Evolutionary conservation across 225 moss, liverwort and hornwort genomes (phyloP).

Genomic region (Asterella californica): DNA sequence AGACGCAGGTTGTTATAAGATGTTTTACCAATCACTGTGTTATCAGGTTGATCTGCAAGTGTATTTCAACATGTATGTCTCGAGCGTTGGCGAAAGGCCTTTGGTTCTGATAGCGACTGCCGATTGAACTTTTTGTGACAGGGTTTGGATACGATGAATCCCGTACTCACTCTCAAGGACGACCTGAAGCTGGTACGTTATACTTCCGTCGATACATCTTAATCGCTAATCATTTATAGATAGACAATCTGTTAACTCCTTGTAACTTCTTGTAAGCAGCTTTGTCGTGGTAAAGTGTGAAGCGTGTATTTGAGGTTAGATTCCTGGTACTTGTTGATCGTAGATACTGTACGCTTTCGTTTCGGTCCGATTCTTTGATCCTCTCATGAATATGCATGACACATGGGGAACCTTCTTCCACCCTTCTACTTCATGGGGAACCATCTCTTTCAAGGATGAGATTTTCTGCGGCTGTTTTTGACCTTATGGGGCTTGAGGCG

Average conservation of each 20-base stretch:
- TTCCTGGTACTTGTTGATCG: neutral
- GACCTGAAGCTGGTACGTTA: slow-evolving; percentile 40
- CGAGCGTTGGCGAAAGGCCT: neutral
- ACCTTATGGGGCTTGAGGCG: neutral
- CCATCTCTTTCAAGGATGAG: too few relatives aligned
- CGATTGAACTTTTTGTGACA: neutral
- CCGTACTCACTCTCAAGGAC: slow-evolving; percentile 42
- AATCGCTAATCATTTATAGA: neutral
- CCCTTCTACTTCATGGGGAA: too few relatives aligned
- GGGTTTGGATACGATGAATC: slow-evolving; percentile 44
- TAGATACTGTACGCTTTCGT: neutral
- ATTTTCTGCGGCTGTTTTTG: neutral
- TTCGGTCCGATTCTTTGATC: neutral
- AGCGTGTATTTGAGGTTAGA: neutral
- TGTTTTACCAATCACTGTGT: too few relatives aligned
- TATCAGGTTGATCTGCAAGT: too few relatives aligned
- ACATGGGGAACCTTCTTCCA: neutral
- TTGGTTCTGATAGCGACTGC: neutral
- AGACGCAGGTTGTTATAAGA: too few relatives aligned
- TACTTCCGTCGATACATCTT: neutral
- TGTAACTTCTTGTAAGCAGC: neutral
- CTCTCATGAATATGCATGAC: neutral
- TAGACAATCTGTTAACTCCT: neutral
- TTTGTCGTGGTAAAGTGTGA: neutral
- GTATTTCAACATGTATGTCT: too few relatives aligned